Base-by-base conservation (phyloP, 768 basidiomycete genomes). In the Kondoa subrosea region DNA sequence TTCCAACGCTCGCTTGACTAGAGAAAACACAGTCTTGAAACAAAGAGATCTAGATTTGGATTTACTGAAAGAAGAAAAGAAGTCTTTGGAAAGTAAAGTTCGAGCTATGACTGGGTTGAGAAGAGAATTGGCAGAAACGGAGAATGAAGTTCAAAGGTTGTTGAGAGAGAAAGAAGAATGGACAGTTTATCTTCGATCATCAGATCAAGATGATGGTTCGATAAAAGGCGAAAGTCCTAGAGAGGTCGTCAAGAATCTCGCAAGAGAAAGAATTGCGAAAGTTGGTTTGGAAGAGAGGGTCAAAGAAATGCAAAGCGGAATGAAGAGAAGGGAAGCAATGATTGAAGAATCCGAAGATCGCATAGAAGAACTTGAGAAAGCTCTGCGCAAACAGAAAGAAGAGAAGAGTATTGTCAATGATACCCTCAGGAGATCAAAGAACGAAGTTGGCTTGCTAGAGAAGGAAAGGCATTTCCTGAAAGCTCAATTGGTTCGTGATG, bases 11-110 rank as follows among this genome's bases (percentile, higher is more conserved):
- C 68, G 69, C 57, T 67, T 74, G 30, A 68, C 66, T 31, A 68
- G 70, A 12, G 72, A 70, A 58, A 61, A 73, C 64, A 70, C 69
- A 4, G 70, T 69, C 12, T 69, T 69, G 62, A 73, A 74, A 58
- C 64, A 64, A 4, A 67, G 72, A 34, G 69, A 71, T 34, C 69
- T 71, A 1, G 71, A 72, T 63, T 60, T 69, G 30, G 70, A 73
- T 59, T 60, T 74, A 1, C 68, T 74, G 61, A 73, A 73, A 66
- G 74, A 74, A 63, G 61, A 68, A 56, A 74, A 74, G 63, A 69
- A 69, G 27, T 50, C 71, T 2, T 68, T 74, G 59, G 71, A 72
- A 61, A 67, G 61, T 57, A 72, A 73, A 66, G 29, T 74, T 14
- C 58, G 68, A 25, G 59, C 62, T 4, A 56, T 70, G 16, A 71